phyloP scores from a whole-genome alignment of 148 eudicot genomes.

The Camellia lanceoleosa region DNA sequence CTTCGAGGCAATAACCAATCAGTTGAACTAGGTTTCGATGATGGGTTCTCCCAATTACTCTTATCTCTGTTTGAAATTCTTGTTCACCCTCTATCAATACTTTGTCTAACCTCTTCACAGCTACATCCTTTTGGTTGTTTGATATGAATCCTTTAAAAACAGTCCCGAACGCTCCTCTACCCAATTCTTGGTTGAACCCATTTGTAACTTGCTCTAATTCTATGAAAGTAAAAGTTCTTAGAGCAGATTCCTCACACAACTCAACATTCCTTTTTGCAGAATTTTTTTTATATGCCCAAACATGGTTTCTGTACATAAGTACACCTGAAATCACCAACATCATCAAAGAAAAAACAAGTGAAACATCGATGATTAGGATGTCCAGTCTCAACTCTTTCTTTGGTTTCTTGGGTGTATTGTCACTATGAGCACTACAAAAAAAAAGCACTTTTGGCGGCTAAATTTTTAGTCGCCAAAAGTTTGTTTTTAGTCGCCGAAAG shows the following conservation, averaged over 20 bases:
- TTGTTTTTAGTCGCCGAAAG: too few species aligned
- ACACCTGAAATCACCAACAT: background rate
- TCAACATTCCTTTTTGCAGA: background rate
- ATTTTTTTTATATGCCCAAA: slow-evolving; percentile 3
- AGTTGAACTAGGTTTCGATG: slow-evolving; percentile 12
- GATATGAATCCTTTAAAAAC: slow-evolving; percentile 7
- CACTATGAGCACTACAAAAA: background rate
- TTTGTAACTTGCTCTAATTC: slow-evolving; percentile 11
- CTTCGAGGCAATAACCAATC: slow-evolving; percentile 12
- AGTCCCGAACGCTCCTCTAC: slow-evolving; percentile 5
- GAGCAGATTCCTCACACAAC: slow-evolving; percentile 8
- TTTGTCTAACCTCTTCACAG: slow-evolving; percentile 10
- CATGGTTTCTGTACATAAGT: background rate
- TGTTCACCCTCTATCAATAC: background rate
- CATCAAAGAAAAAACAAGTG: background rate
- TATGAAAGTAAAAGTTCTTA: background rate
- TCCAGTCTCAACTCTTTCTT: background rate
- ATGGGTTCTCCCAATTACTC: slow-evolving; percentile 12
- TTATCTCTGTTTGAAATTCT: slow-evolving; percentile 14
- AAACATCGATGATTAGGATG: background rate
- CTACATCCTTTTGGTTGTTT: background rate
- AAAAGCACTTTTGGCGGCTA: too few species aligned
- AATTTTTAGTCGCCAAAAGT: too few species aligned
- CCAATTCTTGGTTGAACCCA: slow-evolving; percentile 14
- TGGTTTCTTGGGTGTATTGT: background rate